A percentile compares a stretch with the other conserved stretches of the same genome.
Conservation (phyloP, 2,329 filamentous ascomycete species). For the Penicillium sp. region DNA sequence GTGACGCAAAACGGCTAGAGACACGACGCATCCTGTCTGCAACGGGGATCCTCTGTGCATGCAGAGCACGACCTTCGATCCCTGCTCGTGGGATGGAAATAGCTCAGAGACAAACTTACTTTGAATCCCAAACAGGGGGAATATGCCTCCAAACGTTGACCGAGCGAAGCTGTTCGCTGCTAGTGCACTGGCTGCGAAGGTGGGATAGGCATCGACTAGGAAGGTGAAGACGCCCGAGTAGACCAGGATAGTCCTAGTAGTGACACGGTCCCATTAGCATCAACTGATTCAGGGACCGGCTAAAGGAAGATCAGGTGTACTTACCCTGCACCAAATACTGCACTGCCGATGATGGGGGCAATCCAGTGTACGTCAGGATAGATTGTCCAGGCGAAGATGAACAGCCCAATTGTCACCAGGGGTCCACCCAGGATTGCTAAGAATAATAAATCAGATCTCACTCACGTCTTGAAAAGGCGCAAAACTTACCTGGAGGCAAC, state of each 20-base stretch:
- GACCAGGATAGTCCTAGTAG: slow-evolving; percentile 63
- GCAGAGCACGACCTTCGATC: slow-evolving; percentile 11
- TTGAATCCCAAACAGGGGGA: slow-evolving; percentile 68
- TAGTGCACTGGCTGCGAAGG: slow-evolving; percentile 57
- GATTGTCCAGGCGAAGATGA: slow-evolving; percentile 85
- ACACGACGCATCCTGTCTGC: slow-evolving; percentile 11
- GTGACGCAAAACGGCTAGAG: slow-evolving; percentile 5
- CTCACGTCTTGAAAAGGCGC: neutral
- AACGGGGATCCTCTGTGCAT: slow-evolving; percentile 4
- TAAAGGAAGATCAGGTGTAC: slow-evolving; percentile 31
- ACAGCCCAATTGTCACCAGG: slow-evolving; percentile 73
- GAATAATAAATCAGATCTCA: slow-evolving; percentile 7
- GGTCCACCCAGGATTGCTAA: slow-evolving; percentile 64
- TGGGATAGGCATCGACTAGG: slow-evolving; percentile 59
- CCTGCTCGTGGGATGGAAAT: neutral
- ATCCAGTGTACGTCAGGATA: slow-evolving; percentile 70
- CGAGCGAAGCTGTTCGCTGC: slow-evolving; percentile 79
- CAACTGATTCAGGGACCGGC: slow-evolving; percentile 4
- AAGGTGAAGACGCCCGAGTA: slow-evolving; percentile 88
- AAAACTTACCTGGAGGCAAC: slow-evolving; percentile 59
- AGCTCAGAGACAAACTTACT: slow-evolving; percentile 31
- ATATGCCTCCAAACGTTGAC: slow-evolving; percentile 72
- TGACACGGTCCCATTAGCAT: slow-evolving; percentile 22
- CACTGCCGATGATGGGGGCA: slow-evolving; percentile 67
- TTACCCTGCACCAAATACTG: slow-evolving; percentile 66